phyloP scores from a whole-genome alignment of 225 moss, liverwort and hornwort genomes.

The Rhytidiadelphus loreus region DNA sequence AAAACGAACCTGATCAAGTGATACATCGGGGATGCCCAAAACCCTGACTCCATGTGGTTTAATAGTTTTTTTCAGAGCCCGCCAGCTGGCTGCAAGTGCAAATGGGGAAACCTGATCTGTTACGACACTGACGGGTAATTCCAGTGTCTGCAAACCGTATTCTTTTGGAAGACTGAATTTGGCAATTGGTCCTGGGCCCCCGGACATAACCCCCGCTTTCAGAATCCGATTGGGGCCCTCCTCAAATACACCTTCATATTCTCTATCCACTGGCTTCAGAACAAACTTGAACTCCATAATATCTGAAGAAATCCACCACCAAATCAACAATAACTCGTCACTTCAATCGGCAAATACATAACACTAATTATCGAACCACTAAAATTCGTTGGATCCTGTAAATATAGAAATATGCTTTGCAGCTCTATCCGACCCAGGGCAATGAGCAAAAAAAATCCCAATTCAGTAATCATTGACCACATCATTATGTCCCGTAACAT shows the following conservation, averaged over 20 bases:
- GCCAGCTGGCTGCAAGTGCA: conserved; percentile 83
- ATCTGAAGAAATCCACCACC: conserved; percentile 25
- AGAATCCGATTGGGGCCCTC: conserved; percentile 65
- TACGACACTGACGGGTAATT: conserved; percentile 59
- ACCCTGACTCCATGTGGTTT: conserved; percentile 60
- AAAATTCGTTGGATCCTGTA: background rate
- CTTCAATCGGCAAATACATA: background rate
- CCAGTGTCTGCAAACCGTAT: conserved; percentile 37
- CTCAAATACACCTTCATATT: conserved; percentile 48
- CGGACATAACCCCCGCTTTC: conserved; percentile 52
- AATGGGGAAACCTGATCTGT: conserved; percentile 73
- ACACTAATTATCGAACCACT: background rate
- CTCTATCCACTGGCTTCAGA: conserved; percentile 58
- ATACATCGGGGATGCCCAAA: conserved; percentile 75
- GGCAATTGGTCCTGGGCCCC: conserved; percentile 57
- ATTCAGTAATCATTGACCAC: background rate
- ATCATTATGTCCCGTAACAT: background rate
- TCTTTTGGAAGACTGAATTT: conserved; percentile 52
- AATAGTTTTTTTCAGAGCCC: conserved; percentile 52
- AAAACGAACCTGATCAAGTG: conserved; percentile 35
- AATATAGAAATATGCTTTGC: background rate
- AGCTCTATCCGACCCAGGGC: background rate
- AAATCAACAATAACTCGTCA: background rate
- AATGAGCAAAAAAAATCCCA: background rate
- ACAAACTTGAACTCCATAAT: conserved; percentile 71